Percentiles rank a stretch among this genome's conserved stretches.
Conservation (phyloP, 2,329 filamentous ascomycete genomes). For the Cordyceps pruinosa region DNA sequence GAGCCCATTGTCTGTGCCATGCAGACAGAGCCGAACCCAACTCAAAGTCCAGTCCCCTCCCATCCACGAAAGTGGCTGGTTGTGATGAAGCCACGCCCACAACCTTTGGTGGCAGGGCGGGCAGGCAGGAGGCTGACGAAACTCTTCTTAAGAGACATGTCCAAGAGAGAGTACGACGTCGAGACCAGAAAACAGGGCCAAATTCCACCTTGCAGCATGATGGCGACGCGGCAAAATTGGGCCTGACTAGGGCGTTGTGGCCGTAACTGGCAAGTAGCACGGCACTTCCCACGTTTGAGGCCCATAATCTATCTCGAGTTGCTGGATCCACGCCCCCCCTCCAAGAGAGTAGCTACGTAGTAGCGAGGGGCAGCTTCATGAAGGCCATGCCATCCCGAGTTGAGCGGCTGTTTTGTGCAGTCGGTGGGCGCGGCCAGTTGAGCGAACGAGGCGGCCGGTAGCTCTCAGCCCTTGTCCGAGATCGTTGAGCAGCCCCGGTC, state of each 20-base stretch:
- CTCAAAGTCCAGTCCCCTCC: not conserved
- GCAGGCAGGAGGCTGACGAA: slow-evolving; percentile 1
- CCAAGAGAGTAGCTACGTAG: not conserved
- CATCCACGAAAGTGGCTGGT: slow-evolving; percentile 3
- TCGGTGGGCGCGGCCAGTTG: not conserved
- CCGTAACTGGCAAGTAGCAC: not conserved
- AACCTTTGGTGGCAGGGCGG: not conserved
- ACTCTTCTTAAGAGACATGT: not conserved
- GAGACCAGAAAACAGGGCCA: not conserved
- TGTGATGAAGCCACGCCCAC: not conserved
- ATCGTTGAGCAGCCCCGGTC: slow-evolving; percentile 10
- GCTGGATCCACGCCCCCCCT: slow-evolving; percentile 9
- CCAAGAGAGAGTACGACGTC: not conserved
- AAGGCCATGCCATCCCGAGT: slow-evolving; percentile 4
- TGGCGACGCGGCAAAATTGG: slow-evolving; percentile 4
- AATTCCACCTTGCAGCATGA: not conserved
- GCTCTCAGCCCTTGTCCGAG: slow-evolving; percentile 9
- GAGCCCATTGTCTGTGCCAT: slow-evolving; percentile 5
- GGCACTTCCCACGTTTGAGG: slow-evolving; percentile 9
- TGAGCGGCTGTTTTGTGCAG: not conserved
- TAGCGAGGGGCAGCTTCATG: slow-evolving; percentile 4
- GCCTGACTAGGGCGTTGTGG: not conserved
- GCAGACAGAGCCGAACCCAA: slow-evolving; percentile 1
- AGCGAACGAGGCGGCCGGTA: slow-evolving; percentile 4
- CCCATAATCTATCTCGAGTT: not conserved